These are phyloP conservation scores for Coniochaeta ligniaria DNA, from an alignment of 2,329 filamentous ascomycete genomes.

Conservation along the genomic window DNA sequence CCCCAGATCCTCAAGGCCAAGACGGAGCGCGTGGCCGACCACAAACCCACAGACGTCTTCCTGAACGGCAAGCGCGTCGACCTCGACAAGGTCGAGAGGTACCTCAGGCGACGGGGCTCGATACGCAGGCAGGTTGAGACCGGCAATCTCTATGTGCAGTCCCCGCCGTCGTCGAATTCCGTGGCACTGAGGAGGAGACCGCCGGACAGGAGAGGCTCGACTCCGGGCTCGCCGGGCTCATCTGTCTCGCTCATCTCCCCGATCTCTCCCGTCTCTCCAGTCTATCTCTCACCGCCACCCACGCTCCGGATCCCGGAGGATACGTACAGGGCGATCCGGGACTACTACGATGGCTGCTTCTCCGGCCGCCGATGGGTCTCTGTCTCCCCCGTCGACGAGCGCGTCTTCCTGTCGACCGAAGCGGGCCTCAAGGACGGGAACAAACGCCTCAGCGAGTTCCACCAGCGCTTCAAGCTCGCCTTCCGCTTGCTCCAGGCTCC, in stretches of 20 bases:
- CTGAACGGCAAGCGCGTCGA: conserved; percentile 5
- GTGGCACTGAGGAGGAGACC: background rate
- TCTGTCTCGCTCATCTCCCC: background rate
- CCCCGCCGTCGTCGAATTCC: background rate
- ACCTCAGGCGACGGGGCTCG: background rate
- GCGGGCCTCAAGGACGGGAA: background rate
- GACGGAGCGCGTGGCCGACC: conserved; percentile 4
- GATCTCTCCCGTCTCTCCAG: background rate
- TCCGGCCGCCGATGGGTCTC: conserved; percentile 3
- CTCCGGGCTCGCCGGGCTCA: background rate
- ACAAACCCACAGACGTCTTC: conserved; percentile 3
- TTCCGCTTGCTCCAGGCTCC: conserved; percentile 4
- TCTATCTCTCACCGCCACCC: background rate
- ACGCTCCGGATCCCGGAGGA: conserved; percentile 1
- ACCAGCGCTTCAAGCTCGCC: conserved; percentile 7
- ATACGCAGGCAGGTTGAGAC: background rate
- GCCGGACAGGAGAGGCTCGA: background rate
- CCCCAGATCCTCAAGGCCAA: conserved; percentile 4
- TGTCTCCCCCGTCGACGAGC: background rate
- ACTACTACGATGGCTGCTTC: conserved; percentile 8
- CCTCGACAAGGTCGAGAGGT: conserved; percentile 1
- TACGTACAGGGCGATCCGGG: conserved; percentile 7
- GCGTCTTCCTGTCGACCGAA: background rate
- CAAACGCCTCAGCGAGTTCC: conserved; percentile 4
- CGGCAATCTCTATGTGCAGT: background rate